Conservation (phyloP, 2,329 filamentous ascomycete genomes). For the Verticillium zaregamsianum region DNA sequence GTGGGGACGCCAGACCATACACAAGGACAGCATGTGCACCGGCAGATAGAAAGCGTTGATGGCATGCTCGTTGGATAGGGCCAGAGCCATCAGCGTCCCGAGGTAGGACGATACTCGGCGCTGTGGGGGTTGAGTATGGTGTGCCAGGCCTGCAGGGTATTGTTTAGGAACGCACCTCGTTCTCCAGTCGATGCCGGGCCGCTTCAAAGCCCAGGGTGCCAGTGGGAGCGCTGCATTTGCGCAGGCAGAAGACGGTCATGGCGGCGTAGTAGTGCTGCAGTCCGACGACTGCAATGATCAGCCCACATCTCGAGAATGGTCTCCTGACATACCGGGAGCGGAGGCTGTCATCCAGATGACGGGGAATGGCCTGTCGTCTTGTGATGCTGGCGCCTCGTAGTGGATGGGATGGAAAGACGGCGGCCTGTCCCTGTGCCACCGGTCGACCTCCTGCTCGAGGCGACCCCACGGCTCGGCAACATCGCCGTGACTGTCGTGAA, state of each 20-base stretch:
- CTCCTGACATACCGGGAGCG: conserved; percentile 20
- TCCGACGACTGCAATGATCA: conserved; percentile 22
- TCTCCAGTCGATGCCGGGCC: conserved; percentile 4
- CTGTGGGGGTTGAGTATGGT: background rate
- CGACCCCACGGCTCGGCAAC: background rate
- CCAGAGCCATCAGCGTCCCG: conserved; percentile 15
- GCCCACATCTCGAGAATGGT: background rate
- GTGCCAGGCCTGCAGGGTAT: background rate
- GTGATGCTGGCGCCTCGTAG: conserved; percentile 20
- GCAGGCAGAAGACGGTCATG: conserved; percentile 12
- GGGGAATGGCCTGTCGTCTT: conserved; percentile 23
- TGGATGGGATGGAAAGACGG: conserved; percentile 26
- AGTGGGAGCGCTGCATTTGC: conserved; percentile 7
- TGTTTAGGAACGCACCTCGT: conserved; percentile 1
- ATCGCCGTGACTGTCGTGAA: background rate
- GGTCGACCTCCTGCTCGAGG: conserved; percentile 15
- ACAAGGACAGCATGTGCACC: conserved; percentile 16
- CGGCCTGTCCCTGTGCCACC: conserved; percentile 24
- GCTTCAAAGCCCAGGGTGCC: conserved; percentile 6
- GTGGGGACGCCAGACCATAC: conserved; percentile 3
- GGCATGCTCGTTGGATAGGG: conserved; percentile 14
- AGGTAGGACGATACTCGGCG: conserved; percentile 6
- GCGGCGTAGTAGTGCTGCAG: conserved; percentile 31
- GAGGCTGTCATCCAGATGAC: conserved; percentile 29
- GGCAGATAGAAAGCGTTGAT: conserved; percentile 17